Evolutionary conservation across 495 filamentous ascomycete genomes (phyloP), one percentile per base, ranked within the genome.

Genomic region (Xylaria venustula): DNA sequence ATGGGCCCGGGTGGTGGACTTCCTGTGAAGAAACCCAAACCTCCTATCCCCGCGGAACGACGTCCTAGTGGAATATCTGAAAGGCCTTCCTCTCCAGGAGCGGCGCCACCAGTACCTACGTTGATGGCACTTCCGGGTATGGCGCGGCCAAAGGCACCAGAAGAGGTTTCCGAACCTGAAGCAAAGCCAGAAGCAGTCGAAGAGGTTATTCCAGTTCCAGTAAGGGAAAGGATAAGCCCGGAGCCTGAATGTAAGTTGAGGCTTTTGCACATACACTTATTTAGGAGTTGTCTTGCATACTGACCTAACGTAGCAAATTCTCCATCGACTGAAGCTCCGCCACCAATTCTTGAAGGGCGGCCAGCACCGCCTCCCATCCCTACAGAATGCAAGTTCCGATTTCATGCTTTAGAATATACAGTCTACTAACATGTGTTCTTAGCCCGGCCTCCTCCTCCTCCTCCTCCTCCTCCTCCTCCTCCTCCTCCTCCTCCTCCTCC

Each of bases 111-210:
- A n/a, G 81, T 94, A 23, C 58, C 58, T 15, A 54, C 58, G 15
- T 85, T 91, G 75, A 87, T 93, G 78, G 84, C 87, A 20, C 74
- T 93, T 62, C 89, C 89, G 23, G 89, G 90, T 17, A 85, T 95
- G 83, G 73, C 73, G 30, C 71, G 73, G 20, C 67, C 53, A 19
- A 74, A 73, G 28, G 61, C 71, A 25, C 72, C 73, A 36, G 75
- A 78, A 42, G 76, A 75, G 22, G 71, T 74, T 41, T 75, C 73
- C 22, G 76, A 78, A 50, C 66, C 75, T 15, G 73, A 71, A 45
- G 65, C 68, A 44, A 66, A 73, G 60, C 64, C 71, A 49, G 64
- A 81, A 54, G 50, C 67, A 63, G 63, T 60, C 23, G 66, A 66
- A 28, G 64, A 70, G 40, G 67, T 28, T 20, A 68, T 63, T 58